phyloP scores from a whole-genome alignment of 805 yeast genomes.

The Kodamaea jinghongensis region DNA sequence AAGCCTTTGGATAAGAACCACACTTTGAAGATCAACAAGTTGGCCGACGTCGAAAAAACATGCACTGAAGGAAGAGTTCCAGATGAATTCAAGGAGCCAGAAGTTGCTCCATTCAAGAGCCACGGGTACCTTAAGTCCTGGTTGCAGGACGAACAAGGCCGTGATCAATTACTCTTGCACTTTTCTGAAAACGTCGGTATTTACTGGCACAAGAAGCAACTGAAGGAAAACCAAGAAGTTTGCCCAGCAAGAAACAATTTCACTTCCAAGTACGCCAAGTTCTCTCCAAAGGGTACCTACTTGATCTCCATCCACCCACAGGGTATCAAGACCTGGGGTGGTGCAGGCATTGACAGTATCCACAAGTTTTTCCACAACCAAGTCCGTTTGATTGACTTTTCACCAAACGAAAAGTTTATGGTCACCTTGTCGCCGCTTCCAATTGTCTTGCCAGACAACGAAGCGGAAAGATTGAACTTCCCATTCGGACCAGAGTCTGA shows the following conservation, averaged over 20 bases:
- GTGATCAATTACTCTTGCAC: constrained; percentile 88
- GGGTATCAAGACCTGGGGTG: constrained; percentile 97
- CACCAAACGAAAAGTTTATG: constrained; percentile 87
- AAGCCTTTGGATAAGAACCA: constrained; percentile 94
- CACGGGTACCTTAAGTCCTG: constrained; percentile 84
- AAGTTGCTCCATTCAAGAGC: constrained; percentile 65
- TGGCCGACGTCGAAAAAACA: constrained; percentile 78
- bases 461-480: constrained; percentile 64
- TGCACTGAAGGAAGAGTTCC: constrained; percentile 62
- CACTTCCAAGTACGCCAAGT: constrained; percentile 84
- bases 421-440: constrained; percentile 90
- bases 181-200: constrained; percentile 77
- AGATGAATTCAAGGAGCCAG: constrained; percentile 68
- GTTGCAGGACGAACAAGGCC: constrained; percentile 83
- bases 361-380: constrained; percentile 83
- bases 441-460: constrained; percentile 57
- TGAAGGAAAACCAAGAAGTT: constrained; percentile 68
- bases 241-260: constrained; percentile 79
- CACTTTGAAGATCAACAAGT: constrained; percentile 77
- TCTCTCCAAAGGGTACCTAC: constrained; percentile 92
- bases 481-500: constrained; percentile 86
- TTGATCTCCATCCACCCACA: constrained; percentile 86
- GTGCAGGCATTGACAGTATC: constrained; percentile 68
- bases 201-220: constrained; percentile 78
- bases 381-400: constrained; percentile 84